Evolutionary conservation across 225 moss, liverwort and hornwort species (phyloP), one percentile per base, ranked within the genome.

Genomic region (Thuidium tamariscinum): DNA sequence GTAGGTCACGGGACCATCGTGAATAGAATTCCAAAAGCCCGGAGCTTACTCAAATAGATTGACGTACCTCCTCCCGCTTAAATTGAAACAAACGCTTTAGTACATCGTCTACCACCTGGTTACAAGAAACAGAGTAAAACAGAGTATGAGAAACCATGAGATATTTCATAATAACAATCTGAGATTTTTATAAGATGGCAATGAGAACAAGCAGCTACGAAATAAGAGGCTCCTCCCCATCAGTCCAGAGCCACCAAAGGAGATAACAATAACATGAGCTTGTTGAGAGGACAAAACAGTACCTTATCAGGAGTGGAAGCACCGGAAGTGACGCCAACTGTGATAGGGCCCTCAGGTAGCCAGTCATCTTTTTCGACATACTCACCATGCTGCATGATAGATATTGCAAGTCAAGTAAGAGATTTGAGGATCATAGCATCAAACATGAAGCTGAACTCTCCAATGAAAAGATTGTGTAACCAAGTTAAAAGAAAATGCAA

Each of bases 261-360:
- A 21, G 79, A 61, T 44, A 29, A 36, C 19, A 54, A 51, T 56
- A 51, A 34, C 17, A 63, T 49, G 64, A 49, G 81, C 62, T 70
- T 70, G 85, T 57, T 65, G 54, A 66, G 46, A 60, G 67, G 78
- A 81, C 54, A 44, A 49, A 56, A 80, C 62, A 68, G 70, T 84
- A 97, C 97, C 97, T 97, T 99, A 81, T 99, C 98, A 63, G 98
- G 98, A 75, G 98, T 99, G 74, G 98, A 99, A 86, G 98, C 98
- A 85, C 98, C 98, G 16, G 97, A 99, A 79, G 98, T 99, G 91
- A 99, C 61, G 62, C 98, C 98, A 79, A 99, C 88, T 20, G 95
- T 97, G 51, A 99, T 65, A 13, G 97, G 94, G 59, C 98, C 98
- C 88, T 95, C 94, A 16, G 98, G 97, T 36, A 99, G 86, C 97